These are phyloP conservation scores for Tilletia walkeri DNA, from an alignment of 1,284 basidiomycete species.

Conservation along the genomic window DNA sequence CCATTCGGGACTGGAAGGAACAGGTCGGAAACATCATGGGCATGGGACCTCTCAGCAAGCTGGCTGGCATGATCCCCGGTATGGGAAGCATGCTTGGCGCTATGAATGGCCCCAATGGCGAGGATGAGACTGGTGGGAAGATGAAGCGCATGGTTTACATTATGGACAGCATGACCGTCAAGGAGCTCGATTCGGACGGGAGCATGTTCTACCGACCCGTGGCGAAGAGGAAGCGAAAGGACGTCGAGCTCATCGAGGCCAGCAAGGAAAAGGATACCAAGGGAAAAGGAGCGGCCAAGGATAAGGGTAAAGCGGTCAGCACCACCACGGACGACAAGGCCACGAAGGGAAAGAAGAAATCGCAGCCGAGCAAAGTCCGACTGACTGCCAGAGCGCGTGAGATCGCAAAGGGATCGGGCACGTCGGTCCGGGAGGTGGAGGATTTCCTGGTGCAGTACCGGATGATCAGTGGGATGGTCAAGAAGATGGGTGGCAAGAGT, in stretches of 20 bases:
- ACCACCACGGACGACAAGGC: conserved; percentile 1
- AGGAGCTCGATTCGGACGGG: conserved; percentile 95
- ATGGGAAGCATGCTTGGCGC: conserved; percentile 75
- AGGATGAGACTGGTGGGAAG: conserved; percentile 78
- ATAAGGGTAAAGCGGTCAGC: conserved; percentile 22
- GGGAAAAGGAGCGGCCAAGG: conserved; percentile 17
- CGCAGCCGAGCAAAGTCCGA: conserved; percentile 39
- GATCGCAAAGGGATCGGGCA: conserved; percentile 92
- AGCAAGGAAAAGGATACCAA: conserved; percentile 28
- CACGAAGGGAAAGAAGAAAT: conserved; percentile 29
- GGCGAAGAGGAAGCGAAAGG: conserved; percentile 28
- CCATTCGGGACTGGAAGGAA: conserved; percentile 95
- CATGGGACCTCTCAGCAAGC: conserved; percentile 97
- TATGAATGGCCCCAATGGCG: conserved; percentile 64
- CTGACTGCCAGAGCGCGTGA: conserved; percentile 62
- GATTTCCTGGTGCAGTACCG: conserved; percentile 72
- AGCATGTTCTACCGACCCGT: conserved; percentile 44
- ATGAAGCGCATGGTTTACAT: conserved; percentile 99
- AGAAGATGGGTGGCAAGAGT: conserved; percentile 92
- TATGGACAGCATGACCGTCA: conserved; percentile 92
- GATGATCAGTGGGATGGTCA: conserved; percentile 63
- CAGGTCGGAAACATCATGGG: conserved; percentile 97
- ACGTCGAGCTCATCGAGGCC: conserved; percentile 16
- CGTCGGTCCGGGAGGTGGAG: conserved; percentile 92
- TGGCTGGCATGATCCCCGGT: conserved; percentile 98